A percentile compares a stretch with the other conserved stretches of the same genome.
Conservation (phyloP, 192 early-diverging fungal species). For the Thamnidium elegans region DNA sequence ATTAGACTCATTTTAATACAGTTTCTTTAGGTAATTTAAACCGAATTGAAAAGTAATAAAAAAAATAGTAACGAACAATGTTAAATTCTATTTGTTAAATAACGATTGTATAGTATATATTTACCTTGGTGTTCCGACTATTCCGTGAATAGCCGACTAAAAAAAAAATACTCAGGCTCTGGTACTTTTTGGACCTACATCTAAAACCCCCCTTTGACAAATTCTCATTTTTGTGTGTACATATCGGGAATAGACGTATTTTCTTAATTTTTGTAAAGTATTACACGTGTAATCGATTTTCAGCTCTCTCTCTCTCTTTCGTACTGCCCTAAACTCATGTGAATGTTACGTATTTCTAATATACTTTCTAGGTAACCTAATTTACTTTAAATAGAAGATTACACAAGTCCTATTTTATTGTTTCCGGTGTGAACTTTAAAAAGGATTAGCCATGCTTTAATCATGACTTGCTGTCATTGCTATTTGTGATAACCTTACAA, state of each 20-base stretch:
- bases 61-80: no score
- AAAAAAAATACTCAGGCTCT: no score
- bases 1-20: no score
- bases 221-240: background rate
- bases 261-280: background rate
- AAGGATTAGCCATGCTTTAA: constrained; percentile 9
- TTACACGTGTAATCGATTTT: background rate
- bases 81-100: no score
- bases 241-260: background rate
- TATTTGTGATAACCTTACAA: background rate
- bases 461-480: background rate
- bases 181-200: background rate
- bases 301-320: no score
- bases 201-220: background rate
- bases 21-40: no score
- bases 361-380: background rate
- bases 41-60: no score
- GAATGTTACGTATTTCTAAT: background rate
- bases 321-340: background rate
- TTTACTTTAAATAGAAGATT: constrained; percentile 6
- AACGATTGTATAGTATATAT: no score
- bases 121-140: constrained; percentile 11
- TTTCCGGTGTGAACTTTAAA: background rate
- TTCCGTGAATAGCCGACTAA: constrained; percentile 26
- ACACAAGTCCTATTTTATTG: constrained; percentile 1